Conservation (phyloP, 108 stramenopile species). For the Cyclotella kingstonii region DNA sequence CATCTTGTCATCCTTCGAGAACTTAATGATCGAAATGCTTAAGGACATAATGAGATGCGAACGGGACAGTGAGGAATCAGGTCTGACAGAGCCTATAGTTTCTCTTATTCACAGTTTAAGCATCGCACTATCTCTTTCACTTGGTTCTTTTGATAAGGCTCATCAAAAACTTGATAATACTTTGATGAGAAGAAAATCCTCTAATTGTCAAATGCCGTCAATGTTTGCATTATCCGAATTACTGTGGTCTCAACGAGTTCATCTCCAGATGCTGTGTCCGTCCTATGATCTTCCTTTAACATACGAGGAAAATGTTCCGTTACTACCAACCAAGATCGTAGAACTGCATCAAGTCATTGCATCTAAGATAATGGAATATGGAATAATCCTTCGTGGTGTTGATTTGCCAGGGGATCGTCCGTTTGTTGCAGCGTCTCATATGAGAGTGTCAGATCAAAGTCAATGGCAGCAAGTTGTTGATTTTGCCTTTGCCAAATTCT, state of each 20-base stretch:
- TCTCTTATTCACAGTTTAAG: constrained; percentile 26
- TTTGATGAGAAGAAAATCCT: constrained; percentile 13
- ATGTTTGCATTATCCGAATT: constrained; percentile 25
- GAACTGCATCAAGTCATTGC: neutral
- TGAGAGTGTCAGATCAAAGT: neutral
- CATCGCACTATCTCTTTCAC: constrained; percentile 24
- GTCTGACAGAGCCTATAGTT: constrained; percentile 19
- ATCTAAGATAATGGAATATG: constrained; percentile 9
- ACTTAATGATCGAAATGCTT: constrained; percentile 25
- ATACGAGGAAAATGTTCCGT: too few species aligned
- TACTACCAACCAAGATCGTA: too few species aligned
- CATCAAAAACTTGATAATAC: constrained; percentile 29
- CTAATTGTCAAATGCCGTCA: neutral
- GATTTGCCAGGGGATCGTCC: constrained; percentile 14
- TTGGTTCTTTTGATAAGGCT: constrained; percentile 34
- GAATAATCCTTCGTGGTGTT: constrained; percentile 17
- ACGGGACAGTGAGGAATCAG: neutral
- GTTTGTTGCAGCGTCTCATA: neutral
- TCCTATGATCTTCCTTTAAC: too few species aligned
- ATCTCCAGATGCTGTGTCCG: constrained; percentile 17
- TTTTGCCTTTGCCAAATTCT: constrained; percentile 2
- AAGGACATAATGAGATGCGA: constrained; percentile 23
- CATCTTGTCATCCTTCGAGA: constrained; percentile 26
- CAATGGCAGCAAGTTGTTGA: constrained; percentile 20
- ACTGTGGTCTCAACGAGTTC: constrained; percentile 39